phyloP scores from a whole-genome alignment of 768 basidiomycete species.

The Pholiota molesta region DNA sequence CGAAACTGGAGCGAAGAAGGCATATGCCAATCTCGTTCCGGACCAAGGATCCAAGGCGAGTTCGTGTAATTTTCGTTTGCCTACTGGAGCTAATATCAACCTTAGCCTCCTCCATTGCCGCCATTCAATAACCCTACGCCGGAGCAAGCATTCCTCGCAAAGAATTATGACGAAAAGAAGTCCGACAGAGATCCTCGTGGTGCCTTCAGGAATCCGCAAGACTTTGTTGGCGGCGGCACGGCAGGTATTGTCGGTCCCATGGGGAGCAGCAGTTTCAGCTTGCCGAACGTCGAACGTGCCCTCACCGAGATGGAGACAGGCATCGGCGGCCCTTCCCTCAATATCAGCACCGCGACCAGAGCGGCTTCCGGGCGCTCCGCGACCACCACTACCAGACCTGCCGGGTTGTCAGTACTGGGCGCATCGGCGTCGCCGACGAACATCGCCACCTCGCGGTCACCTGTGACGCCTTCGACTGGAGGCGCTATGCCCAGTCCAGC shows the following conservation, averaged over 20 bases:
- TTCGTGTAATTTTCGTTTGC: slow-evolving; percentile 7
- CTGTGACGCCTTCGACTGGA: slow-evolving; percentile 41
- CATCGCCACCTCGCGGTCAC: slow-evolving; percentile 34
- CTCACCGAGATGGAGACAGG: slow-evolving; percentile 86
- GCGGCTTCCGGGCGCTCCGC: slow-evolving; percentile 17
- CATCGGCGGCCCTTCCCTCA: slow-evolving; percentile 29
- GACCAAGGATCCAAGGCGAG: slow-evolving; percentile 76
- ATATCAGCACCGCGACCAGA: slow-evolving; percentile 26
- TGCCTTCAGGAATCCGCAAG: slow-evolving; percentile 79
- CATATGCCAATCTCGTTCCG: slow-evolving; percentile 74
- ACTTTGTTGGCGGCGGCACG: slow-evolving; percentile 51
- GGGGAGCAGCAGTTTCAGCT: slow-evolving; percentile 80
- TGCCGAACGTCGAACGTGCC: slow-evolving; percentile 88
- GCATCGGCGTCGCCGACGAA: slow-evolving; percentile 33
- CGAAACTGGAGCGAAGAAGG: slow-evolving; percentile 63
- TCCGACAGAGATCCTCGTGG: slow-evolving; percentile 88
- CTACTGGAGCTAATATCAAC: slow-evolving; percentile 2
- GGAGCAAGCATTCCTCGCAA: slow-evolving; percentile 89
- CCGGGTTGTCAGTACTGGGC: slow-evolving; percentile 43
- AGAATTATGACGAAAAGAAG: slow-evolving; percentile 92
- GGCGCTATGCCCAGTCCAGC: slow-evolving; percentile 27
- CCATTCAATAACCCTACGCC: slow-evolving; percentile 81
- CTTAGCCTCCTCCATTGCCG: slow-evolving; percentile 65
- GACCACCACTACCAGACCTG: slow-evolving; percentile 36
- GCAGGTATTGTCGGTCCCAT: slow-evolving; percentile 93